phyloP scores from a whole-genome alignment of 768 basidiomycete species.

The Strobilomyces echinocephalus region DNA sequence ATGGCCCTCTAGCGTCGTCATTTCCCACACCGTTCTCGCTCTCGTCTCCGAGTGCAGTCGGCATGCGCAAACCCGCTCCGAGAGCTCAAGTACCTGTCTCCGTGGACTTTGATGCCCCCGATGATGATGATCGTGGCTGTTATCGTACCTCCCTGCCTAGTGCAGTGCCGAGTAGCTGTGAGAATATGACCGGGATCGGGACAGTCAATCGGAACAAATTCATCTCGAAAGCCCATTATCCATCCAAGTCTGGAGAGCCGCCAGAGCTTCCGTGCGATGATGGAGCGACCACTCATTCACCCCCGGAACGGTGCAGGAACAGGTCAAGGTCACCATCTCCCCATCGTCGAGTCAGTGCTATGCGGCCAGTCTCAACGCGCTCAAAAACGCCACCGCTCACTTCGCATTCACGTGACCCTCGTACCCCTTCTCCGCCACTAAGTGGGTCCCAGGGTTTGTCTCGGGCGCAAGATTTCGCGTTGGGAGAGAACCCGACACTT shows the following conservation, averaged over 20 bases:
- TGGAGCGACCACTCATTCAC: constrained; percentile 14
- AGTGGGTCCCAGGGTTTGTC: constrained; percentile 12
- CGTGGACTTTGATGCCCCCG: constrained; percentile 39
- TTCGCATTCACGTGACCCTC: constrained; percentile 28
- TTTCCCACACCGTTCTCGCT: constrained; percentile 16
- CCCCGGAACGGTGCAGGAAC: constrained; percentile 15
- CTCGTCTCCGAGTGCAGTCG: constrained; percentile 21
- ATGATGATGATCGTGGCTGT: constrained; percentile 30
- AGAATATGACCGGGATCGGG: constrained; percentile 69
- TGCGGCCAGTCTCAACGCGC: constrained; percentile 33
- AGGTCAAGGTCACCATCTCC: constrained; percentile 26
- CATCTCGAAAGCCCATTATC: constrained; percentile 16
- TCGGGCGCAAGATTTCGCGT: constrained; percentile 19
- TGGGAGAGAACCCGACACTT: constrained; percentile 33
- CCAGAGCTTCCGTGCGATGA: constrained; percentile 11
- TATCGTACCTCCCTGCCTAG: constrained; percentile 49
- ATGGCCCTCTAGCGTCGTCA: constrained; percentile 16
- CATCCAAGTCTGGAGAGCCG: constrained; percentile 8
- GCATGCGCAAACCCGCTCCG: constrained; percentile 59
- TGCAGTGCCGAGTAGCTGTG: constrained; percentile 44
- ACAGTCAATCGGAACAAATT: constrained; percentile 29
- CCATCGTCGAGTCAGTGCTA: constrained; percentile 22
- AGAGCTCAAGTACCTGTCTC: constrained; percentile 60
- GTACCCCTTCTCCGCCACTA: constrained; percentile 18
- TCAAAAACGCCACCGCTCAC: constrained; percentile 40